These are phyloP conservation scores for Aschersonia sp. DNA, from an alignment of 2,329 filamentous ascomycete genomes.

Conservation along the genomic window DNA sequence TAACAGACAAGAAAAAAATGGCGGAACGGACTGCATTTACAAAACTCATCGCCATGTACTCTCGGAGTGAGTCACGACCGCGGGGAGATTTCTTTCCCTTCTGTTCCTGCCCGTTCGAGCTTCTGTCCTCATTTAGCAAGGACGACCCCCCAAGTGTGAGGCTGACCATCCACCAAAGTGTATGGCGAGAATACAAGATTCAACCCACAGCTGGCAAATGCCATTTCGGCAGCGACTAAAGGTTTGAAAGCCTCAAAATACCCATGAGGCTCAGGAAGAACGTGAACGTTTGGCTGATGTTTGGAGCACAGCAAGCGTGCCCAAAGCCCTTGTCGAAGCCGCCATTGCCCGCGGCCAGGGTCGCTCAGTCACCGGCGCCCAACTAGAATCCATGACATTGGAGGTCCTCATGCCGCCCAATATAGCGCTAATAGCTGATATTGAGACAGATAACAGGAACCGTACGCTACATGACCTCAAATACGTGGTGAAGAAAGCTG, in stretches of 20 bases:
- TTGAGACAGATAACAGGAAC: conserved; percentile 69
- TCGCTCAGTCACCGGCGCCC: conserved; percentile 55
- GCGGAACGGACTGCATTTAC: conserved; percentile 52
- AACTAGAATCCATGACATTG: conserved; percentile 63
- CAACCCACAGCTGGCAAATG: conserved; percentile 63
- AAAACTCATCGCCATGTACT: conserved; percentile 59
- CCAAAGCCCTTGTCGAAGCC: conserved; percentile 70
- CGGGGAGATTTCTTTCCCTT: conserved; percentile 1
- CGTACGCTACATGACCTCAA: conserved; percentile 63
- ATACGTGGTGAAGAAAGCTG: conserved; percentile 52
- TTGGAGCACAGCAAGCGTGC: conserved; percentile 44
- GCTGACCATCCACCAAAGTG: conserved; percentile 31
- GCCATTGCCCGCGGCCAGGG: conserved; percentile 85
- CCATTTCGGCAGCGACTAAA: conserved; percentile 69
- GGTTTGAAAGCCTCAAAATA: conserved; percentile 19
- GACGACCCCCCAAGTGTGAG: neutral
- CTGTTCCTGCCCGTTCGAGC: neutral
- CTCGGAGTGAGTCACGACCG: conserved; percentile 44
- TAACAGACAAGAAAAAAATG: conserved; percentile 68
- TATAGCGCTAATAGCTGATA: conserved; percentile 69
- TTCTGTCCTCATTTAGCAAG: neutral
- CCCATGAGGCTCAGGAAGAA: neutral
- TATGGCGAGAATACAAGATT: conserved; percentile 58
- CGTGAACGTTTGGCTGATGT: neutral
- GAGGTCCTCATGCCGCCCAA: conserved; percentile 70